phyloP scores from a whole-genome alignment of 179 eudicot genomes.

The Heliamphora pulchella region DNA sequence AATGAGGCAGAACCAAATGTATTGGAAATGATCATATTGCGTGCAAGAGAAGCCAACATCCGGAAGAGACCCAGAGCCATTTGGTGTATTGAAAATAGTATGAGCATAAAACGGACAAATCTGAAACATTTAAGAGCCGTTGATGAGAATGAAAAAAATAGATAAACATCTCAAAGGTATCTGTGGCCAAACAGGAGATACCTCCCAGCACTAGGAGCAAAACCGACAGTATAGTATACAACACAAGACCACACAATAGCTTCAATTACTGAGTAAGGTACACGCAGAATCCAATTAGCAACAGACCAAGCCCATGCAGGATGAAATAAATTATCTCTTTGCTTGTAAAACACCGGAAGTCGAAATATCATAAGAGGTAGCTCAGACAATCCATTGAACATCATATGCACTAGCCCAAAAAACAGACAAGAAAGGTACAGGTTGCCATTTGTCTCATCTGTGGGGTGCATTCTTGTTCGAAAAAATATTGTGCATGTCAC shows the following conservation, averaged over 20 bases:
- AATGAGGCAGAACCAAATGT: conserved; percentile 61
- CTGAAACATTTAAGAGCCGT: conserved; percentile 30
- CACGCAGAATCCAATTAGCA: conserved; percentile 67
- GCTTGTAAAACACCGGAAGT: conserved; percentile 93
- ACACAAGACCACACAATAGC: conserved; percentile 76
- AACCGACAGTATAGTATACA: conserved; percentile 73
- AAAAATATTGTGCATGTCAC: conserved; percentile 65
- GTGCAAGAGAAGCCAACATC: conserved; percentile 60
- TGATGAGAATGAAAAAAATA: conserved; percentile 6
- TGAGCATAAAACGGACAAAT: conserved; percentile 68
- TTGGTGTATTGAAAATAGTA: conserved; percentile 73
- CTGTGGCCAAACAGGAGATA: conserved; percentile 16
- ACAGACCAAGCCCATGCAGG: conserved; percentile 96
- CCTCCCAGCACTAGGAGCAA: conserved; percentile 71
- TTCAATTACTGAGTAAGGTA: conserved; percentile 81
- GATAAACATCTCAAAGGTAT: background rate
- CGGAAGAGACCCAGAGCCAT: conserved; percentile 92
- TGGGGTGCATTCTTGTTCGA: conserved; percentile 65
- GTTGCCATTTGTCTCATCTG: conserved; percentile 57
- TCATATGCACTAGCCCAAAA: conserved; percentile 67
- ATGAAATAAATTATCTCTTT: conserved; percentile 77
- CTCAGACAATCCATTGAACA: conserved; percentile 94
- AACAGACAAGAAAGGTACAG: conserved; percentile 73
- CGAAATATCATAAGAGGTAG: conserved; percentile 77
- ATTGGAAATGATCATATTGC: conserved; percentile 78